These are phyloP conservation scores for Fusarium goolgardi DNA, from an alignment of 2,329 filamentous ascomycete species.

Conservation along the genomic window DNA sequence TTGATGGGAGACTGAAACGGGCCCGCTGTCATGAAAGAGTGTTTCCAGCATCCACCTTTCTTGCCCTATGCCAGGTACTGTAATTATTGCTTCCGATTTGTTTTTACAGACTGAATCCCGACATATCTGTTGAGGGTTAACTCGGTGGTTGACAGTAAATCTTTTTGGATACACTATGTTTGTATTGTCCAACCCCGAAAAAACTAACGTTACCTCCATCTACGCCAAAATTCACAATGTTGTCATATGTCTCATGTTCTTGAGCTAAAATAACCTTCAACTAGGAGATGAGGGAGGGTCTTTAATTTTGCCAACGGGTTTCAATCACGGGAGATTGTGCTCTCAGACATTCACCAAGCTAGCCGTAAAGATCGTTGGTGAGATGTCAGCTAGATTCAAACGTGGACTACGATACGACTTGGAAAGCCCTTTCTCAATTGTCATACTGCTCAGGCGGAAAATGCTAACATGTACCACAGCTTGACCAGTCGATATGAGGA, in stretches of 20 bases:
- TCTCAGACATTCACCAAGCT: background rate
- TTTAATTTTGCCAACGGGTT: background rate
- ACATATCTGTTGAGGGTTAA: background rate
- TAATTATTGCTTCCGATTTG: constrained; percentile 31
- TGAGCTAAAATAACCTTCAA: background rate
- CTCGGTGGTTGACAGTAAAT: background rate
- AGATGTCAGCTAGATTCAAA: background rate
- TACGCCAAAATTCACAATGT: background rate
- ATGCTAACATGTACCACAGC: constrained; percentile 19
- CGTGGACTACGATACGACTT: background rate
- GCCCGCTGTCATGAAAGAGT: background rate
- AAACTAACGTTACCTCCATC: constrained; percentile 1
- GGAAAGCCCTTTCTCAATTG: background rate
- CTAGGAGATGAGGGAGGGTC: background rate
- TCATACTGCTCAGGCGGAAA: background rate
- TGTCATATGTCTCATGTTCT: background rate
- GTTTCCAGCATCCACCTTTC: constrained; percentile 19
- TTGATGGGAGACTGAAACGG: background rate
- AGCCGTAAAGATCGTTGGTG: background rate
- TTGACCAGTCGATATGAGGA: constrained; percentile 23
- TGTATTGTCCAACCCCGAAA: constrained; percentile 1
- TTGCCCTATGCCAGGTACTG: constrained; percentile 32
- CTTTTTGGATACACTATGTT: background rate
- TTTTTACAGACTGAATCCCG: background rate
- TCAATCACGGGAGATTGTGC: background rate